Base-by-base conservation (phyloP, 805 yeast genomes). In the Ascoidea tarda region DNA sequence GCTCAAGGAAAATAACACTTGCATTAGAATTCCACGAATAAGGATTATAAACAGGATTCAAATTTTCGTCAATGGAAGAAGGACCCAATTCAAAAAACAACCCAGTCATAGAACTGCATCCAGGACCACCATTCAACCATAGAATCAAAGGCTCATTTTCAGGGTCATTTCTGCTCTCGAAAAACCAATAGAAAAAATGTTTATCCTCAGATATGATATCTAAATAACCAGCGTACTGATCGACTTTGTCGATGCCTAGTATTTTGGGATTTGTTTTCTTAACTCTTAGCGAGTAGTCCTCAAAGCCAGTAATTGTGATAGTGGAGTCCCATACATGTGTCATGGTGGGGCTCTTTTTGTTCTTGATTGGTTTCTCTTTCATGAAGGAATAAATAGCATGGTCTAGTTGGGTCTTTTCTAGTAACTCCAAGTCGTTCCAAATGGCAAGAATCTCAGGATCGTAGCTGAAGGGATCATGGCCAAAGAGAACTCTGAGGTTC, bases 61-160 rank as follows among this genome's bases (percentile, higher is more conserved):
- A 67, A 53, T 78, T 74, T 44, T 77, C 66, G 55, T 78, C 81
- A 54, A 91, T 79, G 12, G 82, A 74, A 0, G 96, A 77, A 5
- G 97, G 96, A 31, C 98, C 98, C 62, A 89, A 76, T 66, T 91
- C 98, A 62, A 90, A 89, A 61, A 91, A 79, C 54, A 90, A 71
- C 6, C 97, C 97, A 42, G 95, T 87, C 64, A 88, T 69, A 1
- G 96, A 87, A 0, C 96, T 87, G 65, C 97, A 90, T 10, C 97
- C 97, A 45, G 97, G 97, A 5, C 97, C 96, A 58, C 97, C 97
- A 64, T 90, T 90, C 60, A 90, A 73, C 98, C 91, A 85, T 57
- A 84, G 68, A 52, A 91, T 76, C 28, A 89, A 75, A 1, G 97
- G 97, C 67, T 91, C 97, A 51, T 72, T 86, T 52, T 66, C 69